These are phyloP conservation scores for Aspergillus aculeatus DNA, from an alignment of 2,329 filamentous ascomycete species.

Conservation along the genomic window DNA sequence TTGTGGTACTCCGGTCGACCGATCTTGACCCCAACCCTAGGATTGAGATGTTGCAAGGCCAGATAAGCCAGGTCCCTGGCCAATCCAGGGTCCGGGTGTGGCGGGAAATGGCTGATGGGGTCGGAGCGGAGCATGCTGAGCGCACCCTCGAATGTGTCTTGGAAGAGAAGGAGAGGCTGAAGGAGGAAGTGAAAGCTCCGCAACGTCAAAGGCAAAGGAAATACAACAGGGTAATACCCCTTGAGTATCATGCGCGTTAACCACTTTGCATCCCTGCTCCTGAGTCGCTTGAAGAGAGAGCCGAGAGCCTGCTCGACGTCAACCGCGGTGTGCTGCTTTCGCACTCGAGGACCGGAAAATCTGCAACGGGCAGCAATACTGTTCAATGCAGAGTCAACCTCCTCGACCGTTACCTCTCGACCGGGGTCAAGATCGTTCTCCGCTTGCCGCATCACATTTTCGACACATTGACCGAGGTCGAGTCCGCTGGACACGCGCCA, in stretches of 20 bases:
- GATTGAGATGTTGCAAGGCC: slow-evolving; percentile 50
- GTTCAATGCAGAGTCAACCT: slow-evolving; percentile 68
- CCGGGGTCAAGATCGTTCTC: slow-evolving; percentile 45
- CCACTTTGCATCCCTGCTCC: slow-evolving; percentile 78
- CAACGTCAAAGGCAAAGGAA: slow-evolving; percentile 60
- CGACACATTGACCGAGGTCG: slow-evolving; percentile 72
- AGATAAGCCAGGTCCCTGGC: slow-evolving; percentile 29
- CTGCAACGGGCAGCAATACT: slow-evolving; percentile 64
- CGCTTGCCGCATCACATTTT: slow-evolving; percentile 61
- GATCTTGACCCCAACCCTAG: slow-evolving; percentile 61
- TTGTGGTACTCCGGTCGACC: slow-evolving; percentile 65
- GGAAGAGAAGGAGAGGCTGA: slow-evolving; percentile 67
- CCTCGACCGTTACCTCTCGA: slow-evolving; percentile 63
- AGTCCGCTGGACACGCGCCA: slow-evolving; percentile 61
- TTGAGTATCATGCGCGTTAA: slow-evolving; percentile 78
- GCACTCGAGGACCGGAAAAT: slow-evolving; percentile 68
- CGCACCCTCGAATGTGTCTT: slow-evolving; percentile 65
- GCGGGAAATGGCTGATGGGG: slow-evolving; percentile 37
- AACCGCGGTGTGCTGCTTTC: slow-evolving; percentile 38
- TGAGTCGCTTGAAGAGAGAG: slow-evolving; percentile 59
- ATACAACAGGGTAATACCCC: slow-evolving; percentile 64
- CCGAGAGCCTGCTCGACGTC: slow-evolving; percentile 52
- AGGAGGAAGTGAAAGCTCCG: slow-evolving; percentile 66
- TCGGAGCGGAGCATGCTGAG: slow-evolving; percentile 51
- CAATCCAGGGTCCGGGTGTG: slow-evolving; percentile 33